A percentile compares a stretch with the other conserved stretches of the same genome.
Evolutionary conservation across 169 alveolate genomes (phyloP).

Genomic region (Plasmodium berghei): DNA sequence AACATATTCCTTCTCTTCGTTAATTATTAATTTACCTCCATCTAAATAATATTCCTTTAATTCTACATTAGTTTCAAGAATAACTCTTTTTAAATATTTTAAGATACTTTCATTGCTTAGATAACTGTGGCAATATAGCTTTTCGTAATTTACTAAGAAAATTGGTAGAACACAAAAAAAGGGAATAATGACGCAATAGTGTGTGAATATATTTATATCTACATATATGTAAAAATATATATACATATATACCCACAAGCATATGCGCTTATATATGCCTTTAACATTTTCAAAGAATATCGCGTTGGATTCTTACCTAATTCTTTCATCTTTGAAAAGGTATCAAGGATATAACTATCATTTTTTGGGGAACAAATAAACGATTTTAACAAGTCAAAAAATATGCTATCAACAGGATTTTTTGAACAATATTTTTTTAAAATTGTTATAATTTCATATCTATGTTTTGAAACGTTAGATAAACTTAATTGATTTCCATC

Average conservation of each 20-base stretch:
- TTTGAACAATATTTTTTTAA: conserved; percentile 41
- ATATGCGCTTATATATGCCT: not conserved
- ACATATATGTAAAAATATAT: not conserved
- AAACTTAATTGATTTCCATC: not conserved
- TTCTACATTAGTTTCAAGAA: conserved; percentile 48
- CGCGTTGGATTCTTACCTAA: conserved; percentile 25
- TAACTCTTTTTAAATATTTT: conserved; percentile 50
- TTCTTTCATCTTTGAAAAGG: conserved; percentile 32
- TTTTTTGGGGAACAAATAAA: conserved; percentile 49
- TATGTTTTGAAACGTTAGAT: not conserved
- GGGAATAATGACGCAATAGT: not conserved
- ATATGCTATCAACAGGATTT: conserved; percentile 9
- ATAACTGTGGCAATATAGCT: conserved; percentile 32
- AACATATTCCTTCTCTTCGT: conserved; percentile 36
- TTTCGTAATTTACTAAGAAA: conserved; percentile 37
- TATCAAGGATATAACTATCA: conserved; percentile 30
- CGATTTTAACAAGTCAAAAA: conserved; percentile 38
- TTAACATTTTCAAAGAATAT: not conserved
- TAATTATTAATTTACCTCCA: conserved; percentile 44
- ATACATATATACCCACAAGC: not conserved
- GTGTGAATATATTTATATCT: not conserved
- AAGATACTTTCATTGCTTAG: conserved; percentile 33
- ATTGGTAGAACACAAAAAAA: not conserved
- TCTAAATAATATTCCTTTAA: conserved; percentile 14
- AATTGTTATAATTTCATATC: conserved; percentile 22